Conservation (phyloP, 2,329 filamentous ascomycete species). For the Trichoderma hamatum region DNA sequence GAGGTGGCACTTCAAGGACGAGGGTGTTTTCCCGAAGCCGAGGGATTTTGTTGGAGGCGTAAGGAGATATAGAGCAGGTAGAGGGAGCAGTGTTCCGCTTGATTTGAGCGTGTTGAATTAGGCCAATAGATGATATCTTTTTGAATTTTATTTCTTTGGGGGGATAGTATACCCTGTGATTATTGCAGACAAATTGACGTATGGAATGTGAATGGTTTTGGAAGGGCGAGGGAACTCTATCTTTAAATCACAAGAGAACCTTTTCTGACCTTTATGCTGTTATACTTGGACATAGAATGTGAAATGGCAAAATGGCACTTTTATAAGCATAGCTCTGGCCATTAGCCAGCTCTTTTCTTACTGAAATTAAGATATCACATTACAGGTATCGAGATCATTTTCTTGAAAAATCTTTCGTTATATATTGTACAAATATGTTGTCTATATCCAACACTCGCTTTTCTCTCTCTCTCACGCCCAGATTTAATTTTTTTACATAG, state of each 20-base stretch:
- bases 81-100: conserved; percentile 91
- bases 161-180: not conserved
- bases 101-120: conserved; percentile 63
- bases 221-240: not conserved
- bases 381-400: not conserved
- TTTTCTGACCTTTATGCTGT: not conserved
- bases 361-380: not conserved
- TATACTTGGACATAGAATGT: not conserved
- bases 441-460: not conserved
- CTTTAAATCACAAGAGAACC: too few species aligned
- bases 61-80: conserved; percentile 84
- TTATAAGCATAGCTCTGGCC: not conserved
- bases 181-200: not conserved
- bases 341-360: not conserved
- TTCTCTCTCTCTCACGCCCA: not conserved
- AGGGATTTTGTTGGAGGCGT: conserved; percentile 74
- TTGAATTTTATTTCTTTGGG: not conserved
- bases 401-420: not conserved
- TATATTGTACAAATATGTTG: conserved; percentile 12
- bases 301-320: not conserved
- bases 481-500: conserved; percentile 57
- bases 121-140: conserved; percentile 19
- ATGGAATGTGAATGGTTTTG: not conserved
- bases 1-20: conserved; percentile 85
- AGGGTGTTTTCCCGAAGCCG: conserved; percentile 80